Evolutionary conservation across 2,329 filamentous ascomycete species (phyloP).

Genomic region (Exophiala calicioides): DNA sequence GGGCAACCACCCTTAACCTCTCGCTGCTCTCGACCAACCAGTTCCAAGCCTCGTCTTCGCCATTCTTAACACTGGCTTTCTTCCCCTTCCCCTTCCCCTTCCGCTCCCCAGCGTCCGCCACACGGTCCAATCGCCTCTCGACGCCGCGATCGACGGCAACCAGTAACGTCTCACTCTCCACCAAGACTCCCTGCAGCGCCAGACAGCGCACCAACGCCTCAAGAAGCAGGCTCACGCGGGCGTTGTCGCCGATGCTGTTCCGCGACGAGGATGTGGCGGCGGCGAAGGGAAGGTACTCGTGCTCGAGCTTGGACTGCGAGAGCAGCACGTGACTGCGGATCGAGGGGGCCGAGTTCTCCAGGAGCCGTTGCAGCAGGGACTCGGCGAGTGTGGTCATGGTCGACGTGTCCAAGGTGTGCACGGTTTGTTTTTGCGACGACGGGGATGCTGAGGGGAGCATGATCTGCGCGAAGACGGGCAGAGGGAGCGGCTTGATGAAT

Average conservation of each 20-base stretch:
- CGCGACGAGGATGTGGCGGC: too few relatives aligned
- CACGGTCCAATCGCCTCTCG: slow-evolving; percentile 48
- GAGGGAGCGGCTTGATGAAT: slow-evolving; percentile 47
- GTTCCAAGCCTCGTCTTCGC: slow-evolving; percentile 37
- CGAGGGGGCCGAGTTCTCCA: slow-evolving; percentile 44
- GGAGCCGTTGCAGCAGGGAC: slow-evolving; percentile 52
- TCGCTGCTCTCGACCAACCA: slow-evolving; percentile 46
- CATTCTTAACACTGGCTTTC: too few relatives aligned
- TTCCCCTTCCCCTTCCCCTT: slow-evolving; percentile 46
- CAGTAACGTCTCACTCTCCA: slow-evolving; percentile 41
- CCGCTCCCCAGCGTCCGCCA: slow-evolving; percentile 40
- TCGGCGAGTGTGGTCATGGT: slow-evolving; percentile 56
- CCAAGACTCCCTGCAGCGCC: slow-evolving; percentile 38
- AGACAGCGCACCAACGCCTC: slow-evolving; percentile 65
- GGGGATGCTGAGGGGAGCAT: slow-evolving; percentile 43
- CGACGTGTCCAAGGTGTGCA: slow-evolving; percentile 23
- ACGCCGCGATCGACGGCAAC: slow-evolving; percentile 57
- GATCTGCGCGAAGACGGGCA: slow-evolving; percentile 49
- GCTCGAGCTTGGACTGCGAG: slow-evolving; percentile 52
- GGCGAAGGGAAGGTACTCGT: slow-evolving; percentile 66
- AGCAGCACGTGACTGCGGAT: slow-evolving; percentile 46
- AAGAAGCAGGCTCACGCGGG: slow-evolving; percentile 68
- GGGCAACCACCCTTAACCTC: slow-evolving; percentile 41
- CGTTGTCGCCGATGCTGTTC: slow-evolving; percentile 65
- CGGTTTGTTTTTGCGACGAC: slow-evolving; percentile 34